Base-by-base conservation (phyloP, 2,329 filamentous ascomycete species). In the Ilyonectria mors-panacis region DNA sequence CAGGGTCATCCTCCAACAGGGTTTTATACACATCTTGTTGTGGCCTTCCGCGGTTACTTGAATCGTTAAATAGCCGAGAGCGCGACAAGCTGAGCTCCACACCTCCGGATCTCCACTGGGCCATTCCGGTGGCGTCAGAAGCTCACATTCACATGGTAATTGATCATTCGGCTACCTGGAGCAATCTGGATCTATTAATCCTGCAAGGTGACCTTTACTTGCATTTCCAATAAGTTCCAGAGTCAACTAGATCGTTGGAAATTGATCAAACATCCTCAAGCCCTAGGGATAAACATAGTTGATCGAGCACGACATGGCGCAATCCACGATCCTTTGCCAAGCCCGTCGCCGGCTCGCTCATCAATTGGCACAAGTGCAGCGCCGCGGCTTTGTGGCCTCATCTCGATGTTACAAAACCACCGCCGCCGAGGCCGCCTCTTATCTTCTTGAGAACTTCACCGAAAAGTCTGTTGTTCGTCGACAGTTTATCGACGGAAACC, bases 401-500 rank as follows among this genome's bases (percentile, higher is more conserved):
- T 28, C 50, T 15, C 47, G 28, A 39, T 15, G 28, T 6, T 30
- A 55, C 28, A 69, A 69, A 37, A 62, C 69, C 28, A 75, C 71
- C 8, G 77, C 78, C 12, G 30, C 72, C 12, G 74, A 80, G 13
- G 77, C 80, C 3, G 78, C 80, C 15, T 72, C 76, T 0, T 71
- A 77, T 48, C 72, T 85, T 1, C 69, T 79, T 8, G 72, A 77
- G 4, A 74, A 65, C 5, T 81, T 81, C 48, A 66, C 73, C 10
- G 66, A 73, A 33, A 76, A 75, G 37, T 72, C 77, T 0, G 66
- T 75, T 3, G 63, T 71, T 4, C 77, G 78, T 4, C 77, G 71
- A 6, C 89, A 92, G 73, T 63, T 84, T 4, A 80, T 92, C 7
- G 90, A 92, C 74, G 84, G 81, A 13, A 91, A 91, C 70, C 90